Evolutionary conservation across 2,329 filamentous ascomycete species (phyloP), one percentile per base, ranked within the genome.

Genomic region (Cryphonectria naterciae): DNA sequence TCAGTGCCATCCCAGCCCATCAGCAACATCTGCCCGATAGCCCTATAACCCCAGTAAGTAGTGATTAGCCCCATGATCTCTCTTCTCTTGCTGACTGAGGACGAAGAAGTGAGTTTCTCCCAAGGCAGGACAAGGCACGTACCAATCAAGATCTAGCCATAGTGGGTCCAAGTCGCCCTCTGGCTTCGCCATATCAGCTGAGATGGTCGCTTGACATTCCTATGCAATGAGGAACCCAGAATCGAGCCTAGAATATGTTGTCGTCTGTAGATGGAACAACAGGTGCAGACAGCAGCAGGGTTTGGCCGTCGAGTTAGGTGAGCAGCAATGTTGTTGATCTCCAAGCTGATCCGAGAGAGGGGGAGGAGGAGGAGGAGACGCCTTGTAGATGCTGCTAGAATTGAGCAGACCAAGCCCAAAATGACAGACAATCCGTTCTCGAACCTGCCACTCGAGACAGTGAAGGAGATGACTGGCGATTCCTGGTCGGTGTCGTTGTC

Each of bases 1-100:
- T 92, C 88, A 69, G 92, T 93, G 73, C 93, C 93, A 84, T 96
- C 92, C 85, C 93, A 97, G 79, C 92, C 93, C 91, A 94, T 93
- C 80, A 93, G 91, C 80, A 94, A 86, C 84, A 91, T 88, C 84
- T 94, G 92, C 73, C 92, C 92, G 84, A 93, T 90, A 73, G 88
- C 88, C 86, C 89, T 91, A 77, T 72, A n/a, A 75, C 75, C 46
- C 75, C 74, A 76, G 76, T 78, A 79, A 73, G 81, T 8, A 49
- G 46, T n/a, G 78, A 79, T 78, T 74, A 79, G 77, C 69, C 60
- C 35, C 35, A 4, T 17, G 35, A 65, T 35, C 39, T 56, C 52
- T 28, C 39, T 63, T 63, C n/a, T 4, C 22, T 54, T 22, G 22
- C 22, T 22, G n/a, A 4, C n/a, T 5, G 25, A 58, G 25, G 25